Base-by-base conservation (phyloP, 768 basidiomycete genomes). In the Tylopilus sp. region DNA sequence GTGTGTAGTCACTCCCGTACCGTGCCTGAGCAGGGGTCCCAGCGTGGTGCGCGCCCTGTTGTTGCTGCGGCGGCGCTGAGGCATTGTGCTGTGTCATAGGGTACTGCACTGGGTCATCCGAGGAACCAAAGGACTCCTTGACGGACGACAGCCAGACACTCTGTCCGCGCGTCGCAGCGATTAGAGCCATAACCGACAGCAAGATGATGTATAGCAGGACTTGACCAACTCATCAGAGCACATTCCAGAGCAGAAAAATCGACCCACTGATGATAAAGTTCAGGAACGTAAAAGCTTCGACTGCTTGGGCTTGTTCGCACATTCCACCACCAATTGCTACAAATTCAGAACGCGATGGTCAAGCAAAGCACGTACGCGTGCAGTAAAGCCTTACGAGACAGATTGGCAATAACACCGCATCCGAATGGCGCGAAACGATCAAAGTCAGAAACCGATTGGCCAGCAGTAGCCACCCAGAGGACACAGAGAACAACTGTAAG, bases 381-480 rank as follows among this genome's bases (percentile, higher is more conserved):
- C 21, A 41, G 58, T 21, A 25, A 19, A 36, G 26, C n/a, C 56
- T 6, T 44, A 61, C 57, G 3, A 13, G 48, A 26, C 17, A 9
- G n/a, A n/a, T n/a, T n/a, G n/a, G n/a, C n/a, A n/a, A n/a, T 9
- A 26, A 34, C 14, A 31, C 30, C 11, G 33, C 65, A 54, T 6
- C 57, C 60, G 13, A 26, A 29, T 8, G 56, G 48, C 48, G 60
- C 63, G 36, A 11, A 36, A n/a, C 48, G 7, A 12, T 9, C 16
- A 6, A 7, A 45, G 3, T 26, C 8, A n/a, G 48, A 11, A 14
- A 62, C 65, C 3, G 73, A 49, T 33, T 68, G 57, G 4, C 63
- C 70, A 4, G 59, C 77, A 25, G 66, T 59, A 16, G 73, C 69
- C 24, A 77, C 66, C 77, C 72, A 78, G 29, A 77, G 57, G 36